Conservation (phyloP, 2,329 filamentous ascomycete species). For the Aureobasidium sp. region DNA sequence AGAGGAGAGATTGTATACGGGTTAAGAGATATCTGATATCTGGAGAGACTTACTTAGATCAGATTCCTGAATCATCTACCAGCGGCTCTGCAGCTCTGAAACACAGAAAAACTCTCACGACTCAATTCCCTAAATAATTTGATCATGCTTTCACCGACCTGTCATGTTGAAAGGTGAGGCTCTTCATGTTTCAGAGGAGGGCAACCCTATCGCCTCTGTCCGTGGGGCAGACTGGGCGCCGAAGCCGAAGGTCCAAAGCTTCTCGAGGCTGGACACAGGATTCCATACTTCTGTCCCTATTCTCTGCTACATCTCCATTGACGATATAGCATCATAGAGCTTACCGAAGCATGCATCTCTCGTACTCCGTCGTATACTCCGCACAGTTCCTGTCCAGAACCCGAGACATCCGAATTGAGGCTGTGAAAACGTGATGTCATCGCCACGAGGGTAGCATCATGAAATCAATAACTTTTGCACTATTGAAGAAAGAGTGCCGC, state of each 20-base stretch:
- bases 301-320: background rate
- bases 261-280: background rate
- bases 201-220: background rate
- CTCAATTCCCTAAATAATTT: no score
- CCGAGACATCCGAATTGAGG: conserved; percentile 4
- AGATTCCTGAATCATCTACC: background rate
- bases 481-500: background rate
- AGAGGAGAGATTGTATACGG: background rate
- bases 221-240: background rate
- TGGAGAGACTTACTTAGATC: no score
- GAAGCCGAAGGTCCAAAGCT: background rate
- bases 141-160: no score
- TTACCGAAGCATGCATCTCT: background rate
- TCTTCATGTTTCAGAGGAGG: background rate
- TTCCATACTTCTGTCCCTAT: background rate
- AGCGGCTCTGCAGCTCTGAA: background rate
- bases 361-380: no score
- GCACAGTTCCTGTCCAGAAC: background rate
- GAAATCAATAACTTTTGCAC: background rate
- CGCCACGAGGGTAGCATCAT: conserved; percentile 8
- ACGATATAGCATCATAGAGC: background rate
- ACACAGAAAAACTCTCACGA: background rate
- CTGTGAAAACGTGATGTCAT: conserved; percentile 13
- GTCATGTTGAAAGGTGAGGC: background rate
- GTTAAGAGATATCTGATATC: background rate